Base-by-base conservation (phyloP, 2,329 filamentous ascomycete species). In the Calonectria hongkongensis region DNA sequence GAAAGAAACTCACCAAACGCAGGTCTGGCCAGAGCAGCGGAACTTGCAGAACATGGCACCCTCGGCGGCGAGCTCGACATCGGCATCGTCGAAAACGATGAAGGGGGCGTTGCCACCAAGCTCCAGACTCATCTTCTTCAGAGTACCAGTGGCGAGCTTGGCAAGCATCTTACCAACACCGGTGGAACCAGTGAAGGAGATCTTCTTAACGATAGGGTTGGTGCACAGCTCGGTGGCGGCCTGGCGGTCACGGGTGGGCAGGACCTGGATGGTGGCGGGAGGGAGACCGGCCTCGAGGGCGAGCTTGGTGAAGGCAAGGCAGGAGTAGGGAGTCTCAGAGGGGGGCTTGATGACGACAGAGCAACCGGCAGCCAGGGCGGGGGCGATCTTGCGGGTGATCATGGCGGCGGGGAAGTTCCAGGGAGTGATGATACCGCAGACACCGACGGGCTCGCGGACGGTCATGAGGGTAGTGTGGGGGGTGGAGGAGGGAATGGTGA, bases 281-380 rank as follows among this genome's bases (percentile, higher is more conserved):
- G 94, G 94, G 54, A 95, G 93, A 1, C 95, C 95, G 0, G 94
- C 94, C 47, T 93, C 89, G 70, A 90, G 85, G 0, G 92, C 92
- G 36, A 95, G 89, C 79, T 93, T 90, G 3, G 92, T 92, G 21
- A 95, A 85, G 2, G 92, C 92, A 33, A 94, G 91, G 3, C 92
- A 90, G 45, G 93, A 94, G 81, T 94, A 90, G 0, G 94, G 94
- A 3, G 94, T 95, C 83, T 94, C 93, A 3, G 92, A 92, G 10
- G 90, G 92, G 3, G 93, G 92, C 85, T 94, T 94, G 33, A 90
- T 88, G 28, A 96, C 88, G 89, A 95, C 94, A 2, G 93, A 94
- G 83, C 93, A 95, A 47, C 93, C 93, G 30, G 93, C 93, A n/a
- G 93, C 93, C 45, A 95, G 85, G 2, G 90, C 91, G 4, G 91